These are phyloP conservation scores for Xerophyta viscosa DNA, from an alignment of 106 monocot genomes.

Conservation along the genomic window DNA sequence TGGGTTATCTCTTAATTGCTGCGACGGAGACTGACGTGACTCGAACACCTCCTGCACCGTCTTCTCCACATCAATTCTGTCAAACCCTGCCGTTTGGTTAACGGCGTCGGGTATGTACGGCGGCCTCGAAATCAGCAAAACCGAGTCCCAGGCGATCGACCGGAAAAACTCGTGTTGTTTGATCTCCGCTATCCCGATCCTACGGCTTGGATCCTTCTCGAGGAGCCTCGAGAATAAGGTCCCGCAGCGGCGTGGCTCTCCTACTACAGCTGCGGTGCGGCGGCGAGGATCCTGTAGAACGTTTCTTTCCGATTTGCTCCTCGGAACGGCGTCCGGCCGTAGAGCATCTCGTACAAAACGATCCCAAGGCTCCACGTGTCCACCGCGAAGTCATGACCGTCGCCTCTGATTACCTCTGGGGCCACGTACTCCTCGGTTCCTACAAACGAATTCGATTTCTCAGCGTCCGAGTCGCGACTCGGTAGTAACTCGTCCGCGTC, in stretches of 20 bases:
- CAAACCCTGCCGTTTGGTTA: background rate
- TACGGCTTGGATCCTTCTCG: constrained; percentile 65
- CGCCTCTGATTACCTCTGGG: constrained; percentile 74
- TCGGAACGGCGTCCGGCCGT: constrained; percentile 85
- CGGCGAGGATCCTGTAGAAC: constrained; percentile 59
- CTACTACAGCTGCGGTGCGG: constrained; percentile 50
- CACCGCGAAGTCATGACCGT: constrained; percentile 80
- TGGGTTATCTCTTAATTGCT: too few species aligned
- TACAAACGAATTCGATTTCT: constrained; percentile 95
- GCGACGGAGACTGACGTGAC: background rate
- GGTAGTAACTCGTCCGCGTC: too few species aligned
- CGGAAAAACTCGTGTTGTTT: constrained; percentile 68
- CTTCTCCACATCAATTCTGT: constrained; percentile 52
- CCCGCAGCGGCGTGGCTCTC: constrained; percentile 56
- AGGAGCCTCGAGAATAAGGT: constrained; percentile 54
- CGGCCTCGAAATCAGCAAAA: constrained; percentile 51
- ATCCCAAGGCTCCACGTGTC: constrained; percentile 97
- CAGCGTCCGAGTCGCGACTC: too few species aligned
- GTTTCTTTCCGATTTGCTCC: constrained; percentile 79
- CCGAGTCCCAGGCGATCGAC: constrained; percentile 59
- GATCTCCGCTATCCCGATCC: constrained; percentile 40
- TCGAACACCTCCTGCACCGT: constrained; percentile 51
- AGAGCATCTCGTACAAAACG: constrained; percentile 93
- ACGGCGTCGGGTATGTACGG: constrained; percentile 53
- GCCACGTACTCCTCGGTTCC: constrained; percentile 98